These are phyloP conservation scores for Crithidia sp. DNA, from an alignment of 208 protist genomes.

Conservation along the genomic window DNA sequence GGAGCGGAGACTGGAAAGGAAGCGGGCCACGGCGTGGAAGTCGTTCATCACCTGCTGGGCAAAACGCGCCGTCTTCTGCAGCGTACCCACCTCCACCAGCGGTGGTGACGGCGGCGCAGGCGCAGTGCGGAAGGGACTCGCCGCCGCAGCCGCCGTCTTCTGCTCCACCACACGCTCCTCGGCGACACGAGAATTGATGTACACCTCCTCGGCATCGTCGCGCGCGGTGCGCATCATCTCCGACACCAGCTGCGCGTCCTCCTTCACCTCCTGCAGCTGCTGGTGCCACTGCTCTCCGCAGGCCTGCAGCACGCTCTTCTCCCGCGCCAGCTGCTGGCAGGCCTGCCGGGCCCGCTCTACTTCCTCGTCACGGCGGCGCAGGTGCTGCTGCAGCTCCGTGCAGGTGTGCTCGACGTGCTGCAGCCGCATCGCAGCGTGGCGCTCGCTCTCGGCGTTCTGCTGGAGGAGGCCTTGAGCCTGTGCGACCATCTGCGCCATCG, in stretches of 20 bases:
- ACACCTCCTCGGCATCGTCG: conserved; percentile 58
- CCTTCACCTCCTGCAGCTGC: conserved; percentile 66
- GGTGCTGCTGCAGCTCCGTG: conserved; percentile 44
- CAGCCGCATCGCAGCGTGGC: conserved; percentile 46
- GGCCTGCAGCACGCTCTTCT: conserved; percentile 38
- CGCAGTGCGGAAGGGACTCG: background rate
- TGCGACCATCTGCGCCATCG: conserved; percentile 47
- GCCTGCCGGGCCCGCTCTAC: conserved; percentile 39
- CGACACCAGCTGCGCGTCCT: conserved; percentile 74
- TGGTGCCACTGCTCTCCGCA: conserved; percentile 40
- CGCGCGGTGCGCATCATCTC: conserved; percentile 63
- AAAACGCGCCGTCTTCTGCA: conserved; percentile 49
- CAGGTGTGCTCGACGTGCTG: conserved; percentile 55
- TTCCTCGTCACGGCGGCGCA: conserved; percentile 36
- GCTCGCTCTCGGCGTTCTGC: conserved; percentile 61
- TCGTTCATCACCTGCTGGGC: conserved; percentile 73
- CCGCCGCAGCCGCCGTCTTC: conserved; percentile 14
- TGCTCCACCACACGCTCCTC: conserved; percentile 19
- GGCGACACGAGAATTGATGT: conserved; percentile 27
- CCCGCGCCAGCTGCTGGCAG: conserved; percentile 39
- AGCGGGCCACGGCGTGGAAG: conserved; percentile 63
- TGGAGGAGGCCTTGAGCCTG: conserved; percentile 55
- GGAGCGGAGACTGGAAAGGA: conserved; percentile 68
- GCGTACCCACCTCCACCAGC: conserved; percentile 13
- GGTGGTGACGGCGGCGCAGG: background rate